Evolutionary conservation across 768 basidiomycete genomes (phyloP), one percentile per base, ranked within the genome.

Genomic region (Xerocomellus chrysenteron): DNA sequence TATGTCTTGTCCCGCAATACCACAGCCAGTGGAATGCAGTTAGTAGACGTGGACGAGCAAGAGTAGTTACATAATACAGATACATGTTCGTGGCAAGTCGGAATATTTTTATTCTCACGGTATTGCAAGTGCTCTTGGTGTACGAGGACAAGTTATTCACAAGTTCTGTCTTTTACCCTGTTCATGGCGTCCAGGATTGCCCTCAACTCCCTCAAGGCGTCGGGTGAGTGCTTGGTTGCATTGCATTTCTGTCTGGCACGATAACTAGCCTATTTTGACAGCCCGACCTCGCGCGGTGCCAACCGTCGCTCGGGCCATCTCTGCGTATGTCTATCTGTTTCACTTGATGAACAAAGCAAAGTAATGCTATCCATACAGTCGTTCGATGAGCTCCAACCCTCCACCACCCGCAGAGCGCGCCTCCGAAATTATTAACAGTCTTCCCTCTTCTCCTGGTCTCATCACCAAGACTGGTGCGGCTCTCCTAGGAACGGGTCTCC

Each of bases 381-480:
- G 86, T 56, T 75, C 85, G 17, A 82, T 89, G 80, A 80, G 87
- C 60, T 78, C 82, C 43, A 80, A 78, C 63, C 81, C 84, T 47
- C 86, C 81, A 13, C 88, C 90, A 17, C 92, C 93, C 50, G 81
- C 86, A 17, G 86, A 97, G 76, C 90, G 89, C 65, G 96, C 96
- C 41, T 84, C 88, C 32, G 86, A 95, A 69, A 83, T 98, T 65
- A 87, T 99, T 67, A 86, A 96, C 76, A 88, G 85, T 70, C 80
- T 92, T 42, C 91, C 90, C 19, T 90, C 84, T 55, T 94, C 85
- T 65, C 93, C 84, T 26, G 87, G 85, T 70, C 81, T 97, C 74
- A 81, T 95, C 80, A 93, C 94, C 72, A 99, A 99, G 80, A 95
- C 94, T 44, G 94, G 94, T 59, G 84, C 90, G 50, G 89, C 94